These are phyloP conservation scores for Panaeolus papilionaceus DNA, from an alignment of 768 basidiomycete genomes.

Conservation along the genomic window DNA sequence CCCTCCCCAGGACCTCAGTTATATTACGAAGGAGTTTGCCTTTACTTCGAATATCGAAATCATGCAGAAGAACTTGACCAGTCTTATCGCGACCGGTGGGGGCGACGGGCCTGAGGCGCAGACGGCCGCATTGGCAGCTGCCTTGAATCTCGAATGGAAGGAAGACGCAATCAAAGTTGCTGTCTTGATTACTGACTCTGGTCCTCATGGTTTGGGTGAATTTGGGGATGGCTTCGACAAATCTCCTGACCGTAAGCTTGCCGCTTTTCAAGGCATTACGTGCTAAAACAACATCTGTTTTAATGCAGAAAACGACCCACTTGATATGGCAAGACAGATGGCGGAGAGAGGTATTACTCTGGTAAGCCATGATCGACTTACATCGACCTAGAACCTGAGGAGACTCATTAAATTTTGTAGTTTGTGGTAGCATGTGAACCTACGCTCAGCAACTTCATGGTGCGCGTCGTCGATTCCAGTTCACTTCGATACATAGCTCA, in stretches of 20 bases:
- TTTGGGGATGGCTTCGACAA: constrained; percentile 48
- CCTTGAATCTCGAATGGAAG: constrained; percentile 55
- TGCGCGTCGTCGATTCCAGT: no score
- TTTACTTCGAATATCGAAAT: constrained; percentile 55
- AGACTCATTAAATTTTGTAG: constrained; percentile 31
- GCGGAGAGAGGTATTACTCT: constrained; percentile 57
- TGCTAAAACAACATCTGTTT: not conserved
- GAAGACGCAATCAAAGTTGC: constrained; percentile 56
- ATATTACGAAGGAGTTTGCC: constrained; percentile 54
- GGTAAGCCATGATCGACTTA: constrained; percentile 35
- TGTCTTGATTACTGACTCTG: constrained; percentile 63
- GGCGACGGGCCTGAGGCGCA: constrained; percentile 66
- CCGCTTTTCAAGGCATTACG: not conserved
- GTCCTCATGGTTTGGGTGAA: constrained; percentile 65
- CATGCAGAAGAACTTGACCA: constrained; percentile 50
- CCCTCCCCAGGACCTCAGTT: constrained; percentile 59
- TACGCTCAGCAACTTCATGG: constrained; percentile 25
- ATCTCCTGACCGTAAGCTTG: constrained; percentile 36
- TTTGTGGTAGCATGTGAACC: constrained; percentile 67
- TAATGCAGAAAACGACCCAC: constrained; percentile 36
- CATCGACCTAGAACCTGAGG: constrained; percentile 11
- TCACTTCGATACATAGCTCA: constrained; percentile 12
- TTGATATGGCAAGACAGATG: constrained; percentile 46
- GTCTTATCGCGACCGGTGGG: constrained; percentile 48
- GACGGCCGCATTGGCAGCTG: constrained; percentile 57